Evolutionary conservation across 371 early-diverging fungal species (phyloP).

Genomic region (Mucor ambiguus): DNA sequence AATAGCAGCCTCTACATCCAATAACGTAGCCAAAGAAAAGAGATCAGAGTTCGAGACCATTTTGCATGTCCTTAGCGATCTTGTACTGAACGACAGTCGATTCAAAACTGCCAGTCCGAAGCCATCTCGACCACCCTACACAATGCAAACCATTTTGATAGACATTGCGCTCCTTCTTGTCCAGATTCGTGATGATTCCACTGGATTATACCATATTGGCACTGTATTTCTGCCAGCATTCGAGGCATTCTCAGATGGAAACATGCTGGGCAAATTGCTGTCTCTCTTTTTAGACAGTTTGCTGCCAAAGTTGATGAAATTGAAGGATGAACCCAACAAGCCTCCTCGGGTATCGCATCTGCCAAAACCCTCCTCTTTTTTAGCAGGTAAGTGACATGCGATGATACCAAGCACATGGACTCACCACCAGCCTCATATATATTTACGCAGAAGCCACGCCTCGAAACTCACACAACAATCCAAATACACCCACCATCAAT

Average conservation of each 20-base stretch:
- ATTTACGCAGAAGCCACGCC: background rate
- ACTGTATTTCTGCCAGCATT: conserved; percentile 47
- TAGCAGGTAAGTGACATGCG: too few species aligned
- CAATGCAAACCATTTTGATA: conserved; percentile 53
- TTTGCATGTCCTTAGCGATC: conserved; percentile 47
- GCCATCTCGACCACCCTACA: conserved; percentile 60
- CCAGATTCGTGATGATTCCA: conserved; percentile 31
- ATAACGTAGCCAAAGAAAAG: conserved; percentile 14
- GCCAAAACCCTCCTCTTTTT: background rate
- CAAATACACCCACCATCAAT: conserved; percentile 43
- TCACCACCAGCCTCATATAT: background rate
- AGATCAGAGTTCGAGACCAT: conserved; percentile 40
- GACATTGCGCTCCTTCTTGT: conserved; percentile 52
- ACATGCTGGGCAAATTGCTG: conserved; percentile 36
- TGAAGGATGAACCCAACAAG: conserved; percentile 27
- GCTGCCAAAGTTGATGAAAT: conserved; percentile 40
- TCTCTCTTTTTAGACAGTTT: conserved; percentile 43
- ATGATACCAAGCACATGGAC: too few species aligned
- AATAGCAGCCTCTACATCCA: background rate
- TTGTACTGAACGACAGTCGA: conserved; percentile 60
- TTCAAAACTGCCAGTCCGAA: conserved; percentile 53
- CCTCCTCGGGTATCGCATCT: background rate
- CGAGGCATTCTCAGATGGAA: conserved; percentile 39
- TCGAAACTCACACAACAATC: background rate
- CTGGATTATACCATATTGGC: conserved; percentile 39